Percentiles rank a stretch among this genome's conserved stretches.
phyloP scores from a whole-genome alignment of 1,284 basidiomycete species.

The Cutaneotrichosporon curvatum region DNA sequence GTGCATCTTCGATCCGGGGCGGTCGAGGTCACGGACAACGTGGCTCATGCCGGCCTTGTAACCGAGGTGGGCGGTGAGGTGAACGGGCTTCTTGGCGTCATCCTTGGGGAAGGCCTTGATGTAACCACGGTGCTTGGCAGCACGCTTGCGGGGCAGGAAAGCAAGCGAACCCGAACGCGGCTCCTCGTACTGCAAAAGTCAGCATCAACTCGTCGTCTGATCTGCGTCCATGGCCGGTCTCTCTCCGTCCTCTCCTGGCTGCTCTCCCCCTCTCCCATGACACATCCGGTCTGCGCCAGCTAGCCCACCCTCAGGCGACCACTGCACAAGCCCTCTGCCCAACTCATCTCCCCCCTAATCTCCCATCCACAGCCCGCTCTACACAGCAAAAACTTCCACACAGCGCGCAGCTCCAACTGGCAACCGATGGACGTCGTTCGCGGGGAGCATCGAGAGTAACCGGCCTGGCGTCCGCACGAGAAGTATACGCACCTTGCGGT shows the following conservation, averaged over 20 bases:
- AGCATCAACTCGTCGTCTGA: constrained; percentile 3
- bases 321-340: background rate
- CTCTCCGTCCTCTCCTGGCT: too few species aligned
- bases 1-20: constrained; percentile 99
- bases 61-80: constrained; percentile 96
- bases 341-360: too few species aligned
- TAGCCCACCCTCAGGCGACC: too few species aligned
- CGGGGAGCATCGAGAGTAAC: too few species aligned
- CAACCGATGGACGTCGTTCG: too few species aligned
- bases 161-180: constrained; percentile 87
- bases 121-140: constrained; percentile 92
- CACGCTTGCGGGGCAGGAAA: constrained; percentile 77
- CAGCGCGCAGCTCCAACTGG: too few species aligned
- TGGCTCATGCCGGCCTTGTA: constrained; percentile 99
- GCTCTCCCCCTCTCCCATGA: too few species aligned
- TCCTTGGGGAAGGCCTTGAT: constrained; percentile 99
- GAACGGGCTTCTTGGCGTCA: constrained; percentile 98
- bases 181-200: constrained; percentile 73
- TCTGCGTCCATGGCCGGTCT: too few species aligned
- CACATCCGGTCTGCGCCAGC: too few species aligned
- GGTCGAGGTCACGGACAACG: constrained; percentile 97
- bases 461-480: too few species aligned
- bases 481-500: constrained; percentile 34
- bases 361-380: too few species aligned
- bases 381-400: too few species aligned